Percentiles rank a stretch among this genome's conserved stretches.
These are phyloP conservation scores for Aspergillus niger DNA, from an alignment of 2,329 filamentous ascomycete species.

Conservation along the genomic window DNA sequence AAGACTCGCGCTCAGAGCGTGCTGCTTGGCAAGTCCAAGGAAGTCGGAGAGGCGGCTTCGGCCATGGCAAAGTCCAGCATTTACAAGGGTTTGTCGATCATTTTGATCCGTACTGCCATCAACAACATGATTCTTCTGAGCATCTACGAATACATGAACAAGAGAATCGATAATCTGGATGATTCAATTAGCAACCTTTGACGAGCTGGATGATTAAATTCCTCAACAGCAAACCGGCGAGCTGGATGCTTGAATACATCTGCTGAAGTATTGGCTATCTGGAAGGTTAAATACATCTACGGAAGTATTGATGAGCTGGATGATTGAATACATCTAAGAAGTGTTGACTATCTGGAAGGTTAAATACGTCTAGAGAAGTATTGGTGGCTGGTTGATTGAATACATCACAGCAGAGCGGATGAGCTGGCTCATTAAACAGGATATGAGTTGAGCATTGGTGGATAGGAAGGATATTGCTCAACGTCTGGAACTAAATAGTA, in stretches of 20 bases:
- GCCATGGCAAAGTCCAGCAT: constrained; percentile 47
- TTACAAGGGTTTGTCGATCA: constrained; percentile 52
- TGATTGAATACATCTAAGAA: too few relatives aligned
- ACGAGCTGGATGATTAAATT: too few relatives aligned
- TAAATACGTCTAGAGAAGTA: too few relatives aligned
- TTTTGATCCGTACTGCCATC: constrained; percentile 48
- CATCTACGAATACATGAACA: constrained; percentile 50
- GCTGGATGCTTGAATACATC: too few relatives aligned
- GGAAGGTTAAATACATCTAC: too few relatives aligned
- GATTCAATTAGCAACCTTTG: not conserved
- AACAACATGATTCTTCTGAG: constrained; percentile 54
- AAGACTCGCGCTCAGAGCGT: constrained; percentile 53
- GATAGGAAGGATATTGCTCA: not conserved
- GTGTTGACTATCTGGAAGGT: too few relatives aligned
- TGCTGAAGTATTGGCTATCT: too few relatives aligned
- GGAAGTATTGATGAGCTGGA: too few relatives aligned
- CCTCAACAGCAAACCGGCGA: too few relatives aligned
- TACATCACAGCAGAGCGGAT: too few relatives aligned
- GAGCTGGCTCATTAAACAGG: not conserved
- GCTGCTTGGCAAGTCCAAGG: constrained; percentile 45
- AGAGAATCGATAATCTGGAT: constrained; percentile 45
- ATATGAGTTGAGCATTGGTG: not conserved
- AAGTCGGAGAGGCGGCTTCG: constrained; percentile 43
- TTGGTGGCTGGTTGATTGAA: too few relatives aligned
- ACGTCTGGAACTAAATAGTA: not conserved